A percentile compares a stretch with the other conserved stretches of the same genome.
Evolutionary conservation across 331 rosid genomes (phyloP).

Genomic region (Prunus yedoensis): DNA sequence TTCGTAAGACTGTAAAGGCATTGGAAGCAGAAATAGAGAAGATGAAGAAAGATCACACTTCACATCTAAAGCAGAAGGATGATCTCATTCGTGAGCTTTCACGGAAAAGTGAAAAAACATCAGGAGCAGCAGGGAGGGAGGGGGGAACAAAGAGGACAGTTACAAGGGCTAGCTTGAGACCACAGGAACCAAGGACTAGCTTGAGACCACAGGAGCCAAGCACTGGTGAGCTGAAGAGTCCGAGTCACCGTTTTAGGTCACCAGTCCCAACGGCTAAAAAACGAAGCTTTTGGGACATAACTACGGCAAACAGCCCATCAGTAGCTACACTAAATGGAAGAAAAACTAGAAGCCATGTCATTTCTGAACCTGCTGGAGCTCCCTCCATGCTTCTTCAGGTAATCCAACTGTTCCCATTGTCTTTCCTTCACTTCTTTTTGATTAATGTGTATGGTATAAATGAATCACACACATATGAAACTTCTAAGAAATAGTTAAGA

Average conservation of each 20-base stretch:
- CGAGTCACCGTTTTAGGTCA: constrained; percentile 72
- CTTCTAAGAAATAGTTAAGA: not conserved
- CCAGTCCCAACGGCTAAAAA: constrained; percentile 79
- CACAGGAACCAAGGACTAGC: constrained; percentile 53
- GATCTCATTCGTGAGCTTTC: constrained; percentile 62
- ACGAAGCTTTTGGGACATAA: constrained; percentile 95
- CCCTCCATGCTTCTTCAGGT: constrained; percentile 99
- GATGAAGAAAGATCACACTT: constrained; percentile 61
- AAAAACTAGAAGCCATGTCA: constrained; percentile 83
- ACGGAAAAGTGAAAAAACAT: constrained; percentile 44
- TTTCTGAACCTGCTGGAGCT: constrained; percentile 58
- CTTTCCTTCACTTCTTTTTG: not conserved
- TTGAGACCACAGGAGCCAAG: constrained; percentile 47
- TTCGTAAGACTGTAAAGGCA: constrained; percentile 51
- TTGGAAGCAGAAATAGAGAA: constrained; percentile 78
- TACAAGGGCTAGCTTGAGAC: constrained; percentile 53
- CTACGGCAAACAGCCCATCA: constrained; percentile 80
- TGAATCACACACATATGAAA: not conserved
- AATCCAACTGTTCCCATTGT: not conserved
- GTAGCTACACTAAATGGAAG: constrained; percentile 69
- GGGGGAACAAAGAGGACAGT: constrained; percentile 41
- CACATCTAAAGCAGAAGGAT: constrained; percentile 75
- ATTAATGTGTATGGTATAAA: not conserved
- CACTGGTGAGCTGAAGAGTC: constrained; percentile 70
- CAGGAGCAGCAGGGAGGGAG: constrained; percentile 20